These are phyloP conservation scores for Xylaria acuta DNA, from an alignment of 495 filamentous ascomycete genomes.

Conservation along the genomic window DNA sequence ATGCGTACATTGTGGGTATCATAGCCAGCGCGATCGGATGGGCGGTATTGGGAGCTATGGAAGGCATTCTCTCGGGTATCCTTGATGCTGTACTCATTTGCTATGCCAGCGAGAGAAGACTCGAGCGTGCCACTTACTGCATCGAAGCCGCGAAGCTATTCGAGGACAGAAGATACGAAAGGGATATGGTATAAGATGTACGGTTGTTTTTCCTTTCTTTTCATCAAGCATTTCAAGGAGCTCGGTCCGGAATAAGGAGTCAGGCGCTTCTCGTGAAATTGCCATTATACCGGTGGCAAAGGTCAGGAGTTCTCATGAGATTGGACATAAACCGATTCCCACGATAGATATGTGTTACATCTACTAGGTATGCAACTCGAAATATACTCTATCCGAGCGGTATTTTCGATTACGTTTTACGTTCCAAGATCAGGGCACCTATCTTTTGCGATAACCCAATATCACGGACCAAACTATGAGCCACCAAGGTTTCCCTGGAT, in stretches of 20 bases:
- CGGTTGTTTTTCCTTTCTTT: slow-evolving; percentile 6
- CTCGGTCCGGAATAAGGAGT: slow-evolving; percentile 11
- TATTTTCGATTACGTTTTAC: not conserved
- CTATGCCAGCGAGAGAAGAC: slow-evolving; percentile 86
- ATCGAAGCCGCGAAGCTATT: slow-evolving; percentile 86
- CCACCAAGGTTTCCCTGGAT: not conserved
- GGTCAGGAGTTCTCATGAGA: slow-evolving; percentile 9
- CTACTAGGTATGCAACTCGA: not conserved
- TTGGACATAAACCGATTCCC: slow-evolving; percentile 19
- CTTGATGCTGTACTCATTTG: slow-evolving; percentile 92
- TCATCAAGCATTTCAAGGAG: slow-evolving; percentile 26
- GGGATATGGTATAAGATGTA: slow-evolving; percentile 41
- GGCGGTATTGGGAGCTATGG: slow-evolving; percentile 93
- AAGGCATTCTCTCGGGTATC: slow-evolving; percentile 89
- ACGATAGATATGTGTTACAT: slow-evolving; percentile 7
- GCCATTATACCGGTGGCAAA: not conserved
- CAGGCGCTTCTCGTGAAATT: slow-evolving; percentile 31
- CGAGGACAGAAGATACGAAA: slow-evolving; percentile 58
- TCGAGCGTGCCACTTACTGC: slow-evolving; percentile 77
- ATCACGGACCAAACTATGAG: not conserved
- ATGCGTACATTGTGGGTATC: slow-evolving; percentile 92
- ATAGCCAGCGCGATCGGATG: slow-evolving; percentile 93
- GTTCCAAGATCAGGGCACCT: not conserved
- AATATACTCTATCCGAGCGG: slow-evolving; percentile 9
- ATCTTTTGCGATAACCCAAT: not conserved